phyloP scores from a whole-genome alignment of 2,329 filamentous ascomycete genomes.

The Bretziella fagacearum region DNA sequence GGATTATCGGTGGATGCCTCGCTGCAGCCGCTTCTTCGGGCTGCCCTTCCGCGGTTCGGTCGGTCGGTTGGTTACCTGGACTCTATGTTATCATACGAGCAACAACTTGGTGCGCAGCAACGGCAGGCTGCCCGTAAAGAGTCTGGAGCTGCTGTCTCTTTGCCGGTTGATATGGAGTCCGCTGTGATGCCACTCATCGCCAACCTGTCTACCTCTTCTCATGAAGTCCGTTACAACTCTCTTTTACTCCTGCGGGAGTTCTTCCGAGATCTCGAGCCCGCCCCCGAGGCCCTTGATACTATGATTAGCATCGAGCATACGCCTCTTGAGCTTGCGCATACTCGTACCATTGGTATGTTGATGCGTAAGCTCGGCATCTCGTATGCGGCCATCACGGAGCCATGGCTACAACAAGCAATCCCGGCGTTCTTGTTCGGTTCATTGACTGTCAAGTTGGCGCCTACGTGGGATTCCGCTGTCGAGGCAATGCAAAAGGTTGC shows the following conservation, averaged over 20 bases:
- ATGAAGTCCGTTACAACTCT: constrained; percentile 54
- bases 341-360: constrained; percentile 66
- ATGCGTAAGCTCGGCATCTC: constrained; percentile 55
- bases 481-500: constrained; percentile 60
- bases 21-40: constrained; percentile 48
- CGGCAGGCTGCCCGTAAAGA: not conserved
- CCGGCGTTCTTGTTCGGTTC: constrained; percentile 78
- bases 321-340: constrained; percentile 57
- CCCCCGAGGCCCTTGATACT: constrained; percentile 22
- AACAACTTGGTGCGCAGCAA: constrained; percentile 5
- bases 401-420: constrained; percentile 54
- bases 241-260: constrained; percentile 54
- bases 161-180: constrained; percentile 34
- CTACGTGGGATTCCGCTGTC: constrained; percentile 73
- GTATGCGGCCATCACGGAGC: constrained; percentile 43
- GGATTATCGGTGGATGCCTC: constrained; percentile 39
- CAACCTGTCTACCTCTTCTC: constrained; percentile 60
- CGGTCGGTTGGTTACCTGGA: constrained; percentile 49
- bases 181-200: constrained; percentile 49
- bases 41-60: constrained; percentile 48
- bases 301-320: constrained; percentile 71
- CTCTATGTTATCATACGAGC: constrained; percentile 16
- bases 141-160: not conserved
- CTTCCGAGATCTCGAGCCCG: constrained; percentile 24
- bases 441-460: constrained; percentile 68